Evolutionary conservation across 108 stramenopile species (phyloP), one percentile per base, ranked within the genome.

Genomic region (Heterococcus sp.): DNA sequence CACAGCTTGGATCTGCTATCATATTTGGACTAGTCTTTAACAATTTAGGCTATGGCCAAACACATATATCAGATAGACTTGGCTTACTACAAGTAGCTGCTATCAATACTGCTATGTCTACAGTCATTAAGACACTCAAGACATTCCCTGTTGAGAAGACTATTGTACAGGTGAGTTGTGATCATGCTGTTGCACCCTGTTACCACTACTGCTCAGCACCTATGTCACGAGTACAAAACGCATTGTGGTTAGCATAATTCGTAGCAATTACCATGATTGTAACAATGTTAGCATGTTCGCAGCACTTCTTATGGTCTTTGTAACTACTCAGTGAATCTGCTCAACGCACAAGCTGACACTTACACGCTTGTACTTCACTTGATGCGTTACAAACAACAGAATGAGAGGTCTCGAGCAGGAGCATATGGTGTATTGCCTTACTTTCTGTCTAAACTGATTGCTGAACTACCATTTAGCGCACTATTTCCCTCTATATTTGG

Each of bases 391-490:
- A n/a, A n/a, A n/a, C n/a, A n/a, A n/a, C 46, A 58, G 46, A 8
- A 21, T 8, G 46, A 58, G 21, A 8, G 46, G 14, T 58, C 46
- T 21, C 46, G 46, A 8, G 46, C 46, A 58, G 46, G 46, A 8
- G 8, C 46, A 74, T 96, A 95, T 83, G 78, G 92, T 32, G 91
- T 93, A 2, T 75, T 91, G 35, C 95, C 96, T 0, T 96, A 96
- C 77, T 94, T 96, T 75, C 76, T 95, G 38, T 89, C 93, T 64
- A 96, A 96, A 86, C 94, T 95, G 3, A 40, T 94, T n/a, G 93
- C 94, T 2, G 94, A 95, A 78, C 87, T 96, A 21, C 96, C 96
- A 2, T 75, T 94, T 32, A 90, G 92, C 32, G 89, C 86, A n/a
- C 74, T 92, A 11, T 90, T 92, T 64, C 90, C 92, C 75, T 90